A percentile compares a stretch with the other conserved stretches of the same genome.
Conservation (phyloP, 176 grass and related monocot genomes). For the Carex pumila region DNA sequence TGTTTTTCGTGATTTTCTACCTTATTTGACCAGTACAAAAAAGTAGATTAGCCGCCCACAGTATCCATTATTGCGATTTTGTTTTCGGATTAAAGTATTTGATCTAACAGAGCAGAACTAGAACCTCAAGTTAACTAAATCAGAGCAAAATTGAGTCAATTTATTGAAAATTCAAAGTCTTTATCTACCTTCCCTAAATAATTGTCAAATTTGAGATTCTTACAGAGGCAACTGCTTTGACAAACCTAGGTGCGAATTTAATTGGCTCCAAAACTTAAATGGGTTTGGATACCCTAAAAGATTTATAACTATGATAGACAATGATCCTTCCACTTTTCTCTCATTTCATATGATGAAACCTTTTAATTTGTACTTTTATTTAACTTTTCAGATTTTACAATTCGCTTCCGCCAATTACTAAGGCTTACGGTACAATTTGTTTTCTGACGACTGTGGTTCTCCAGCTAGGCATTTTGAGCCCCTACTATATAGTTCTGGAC, state of each 20-base stretch:
- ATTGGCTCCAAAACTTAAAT: not conserved
- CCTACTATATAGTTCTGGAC: not conserved
- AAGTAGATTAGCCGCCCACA: not conserved
- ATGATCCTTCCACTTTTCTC: not conserved
- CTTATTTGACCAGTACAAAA: not conserved
- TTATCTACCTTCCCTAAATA: not conserved
- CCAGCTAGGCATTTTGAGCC: conserved; percentile 27
- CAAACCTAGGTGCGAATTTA: not conserved
- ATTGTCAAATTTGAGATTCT: not conserved
- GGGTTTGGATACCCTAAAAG: not conserved
- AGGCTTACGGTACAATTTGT: conserved; percentile 80
- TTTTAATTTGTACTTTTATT: not conserved
- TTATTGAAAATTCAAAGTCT: not conserved
- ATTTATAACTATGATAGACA: not conserved
- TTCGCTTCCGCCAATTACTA: conserved; percentile 87
- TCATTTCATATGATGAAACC: not conserved
- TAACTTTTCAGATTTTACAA: conserved; percentile 74
- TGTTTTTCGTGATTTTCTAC: not conserved
- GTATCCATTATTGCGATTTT: not conserved
- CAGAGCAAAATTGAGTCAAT: not conserved
- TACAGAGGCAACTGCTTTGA: not conserved
- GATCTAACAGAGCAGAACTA: not conserved
- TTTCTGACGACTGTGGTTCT: conserved; percentile 42
- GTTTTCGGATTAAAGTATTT: not conserved
- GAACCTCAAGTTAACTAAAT: not conserved